phyloP scores from a whole-genome alignment of 441 rosid genomes.

The Corymbia citriodora region DNA sequence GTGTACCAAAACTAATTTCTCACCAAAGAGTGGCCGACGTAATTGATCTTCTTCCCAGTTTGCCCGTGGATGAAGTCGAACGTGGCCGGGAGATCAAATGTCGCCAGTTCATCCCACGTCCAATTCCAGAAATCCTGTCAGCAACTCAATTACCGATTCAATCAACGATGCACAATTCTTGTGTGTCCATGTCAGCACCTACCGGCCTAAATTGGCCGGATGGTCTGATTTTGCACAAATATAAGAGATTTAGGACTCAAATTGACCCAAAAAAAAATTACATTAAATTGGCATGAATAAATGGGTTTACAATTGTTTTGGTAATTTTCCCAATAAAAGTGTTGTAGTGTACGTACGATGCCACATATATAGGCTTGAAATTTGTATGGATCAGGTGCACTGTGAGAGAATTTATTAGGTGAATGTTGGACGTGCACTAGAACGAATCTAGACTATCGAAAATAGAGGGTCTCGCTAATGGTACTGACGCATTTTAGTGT shows the following conservation, averaged over 20 bases:
- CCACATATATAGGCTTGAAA: not conserved
- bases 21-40: constrained; percentile 88
- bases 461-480: not conserved
- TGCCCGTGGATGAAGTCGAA: constrained; percentile 45
- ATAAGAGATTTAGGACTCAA: too few species aligned
- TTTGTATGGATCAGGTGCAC: not conserved
- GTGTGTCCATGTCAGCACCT: not conserved
- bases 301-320: not conserved
- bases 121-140: constrained; percentile 73
- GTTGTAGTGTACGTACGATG: too few species aligned
- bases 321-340: not conserved
- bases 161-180: not conserved
- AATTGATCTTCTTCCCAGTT: constrained; percentile 67
- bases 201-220: too few species aligned
- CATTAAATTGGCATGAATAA: too few species aligned
- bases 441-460: too few species aligned
- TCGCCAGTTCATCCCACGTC: constrained; percentile 88
- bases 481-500: not conserved
- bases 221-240: too few species aligned
- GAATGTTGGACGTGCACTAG: not conserved
- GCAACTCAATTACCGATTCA: not conserved
- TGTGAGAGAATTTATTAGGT: not conserved
- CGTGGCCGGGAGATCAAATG: constrained; percentile 62
- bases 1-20: not conserved
- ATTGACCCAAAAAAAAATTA: too few species aligned